Evolutionary conservation across 2,329 filamentous ascomycete species (phyloP).

Genomic region (Aspergillus japonicus): DNA sequence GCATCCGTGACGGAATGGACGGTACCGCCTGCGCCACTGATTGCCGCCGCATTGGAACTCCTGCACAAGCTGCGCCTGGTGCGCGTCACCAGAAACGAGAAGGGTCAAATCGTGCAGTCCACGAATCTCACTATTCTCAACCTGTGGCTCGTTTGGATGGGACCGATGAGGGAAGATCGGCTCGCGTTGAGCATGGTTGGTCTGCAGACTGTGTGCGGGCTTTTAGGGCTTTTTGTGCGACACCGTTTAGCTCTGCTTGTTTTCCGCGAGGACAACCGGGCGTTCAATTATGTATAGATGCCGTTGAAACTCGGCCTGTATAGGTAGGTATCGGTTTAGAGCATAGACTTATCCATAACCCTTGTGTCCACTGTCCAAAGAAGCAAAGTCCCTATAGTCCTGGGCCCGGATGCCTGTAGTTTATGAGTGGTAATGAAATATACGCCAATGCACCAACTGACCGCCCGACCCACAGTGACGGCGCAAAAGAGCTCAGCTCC

Average conservation of each 20-base stretch:
- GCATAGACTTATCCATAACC: no score
- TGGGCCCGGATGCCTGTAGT: no score
- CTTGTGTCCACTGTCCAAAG: no score
- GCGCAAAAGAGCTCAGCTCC: not conserved
- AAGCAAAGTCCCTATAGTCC: no score
- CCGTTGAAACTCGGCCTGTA: no score
- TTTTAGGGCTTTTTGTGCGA: conserved; percentile 80
- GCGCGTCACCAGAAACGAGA: conserved; percentile 63
- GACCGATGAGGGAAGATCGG: conserved; percentile 82
- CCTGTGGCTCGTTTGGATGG: conserved; percentile 93
- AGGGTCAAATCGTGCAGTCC: conserved; percentile 72
- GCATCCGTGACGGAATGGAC: conserved; percentile 79
- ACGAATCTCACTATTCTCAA: conserved; percentile 93
- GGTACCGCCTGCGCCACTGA: conserved; percentile 64
- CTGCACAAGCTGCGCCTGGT: conserved; percentile 69
- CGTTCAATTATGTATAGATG: conserved; percentile 17
- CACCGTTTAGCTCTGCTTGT: conserved; percentile 83
- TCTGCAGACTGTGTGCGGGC: conserved; percentile 73
- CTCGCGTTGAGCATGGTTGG: conserved; percentile 74
- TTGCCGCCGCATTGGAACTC: conserved; percentile 65
- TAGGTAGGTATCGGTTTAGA: no score
- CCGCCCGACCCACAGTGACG: no score
- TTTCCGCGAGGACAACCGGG: conserved; percentile 81
- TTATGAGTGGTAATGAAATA: no score
- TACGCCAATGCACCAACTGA: not conserved